A percentile compares a stretch with the other conserved stretches of the same genome.
These are phyloP conservation scores for Agaricus blazei DNA, from an alignment of 768 basidiomycete species.

Conservation along the genomic window DNA sequence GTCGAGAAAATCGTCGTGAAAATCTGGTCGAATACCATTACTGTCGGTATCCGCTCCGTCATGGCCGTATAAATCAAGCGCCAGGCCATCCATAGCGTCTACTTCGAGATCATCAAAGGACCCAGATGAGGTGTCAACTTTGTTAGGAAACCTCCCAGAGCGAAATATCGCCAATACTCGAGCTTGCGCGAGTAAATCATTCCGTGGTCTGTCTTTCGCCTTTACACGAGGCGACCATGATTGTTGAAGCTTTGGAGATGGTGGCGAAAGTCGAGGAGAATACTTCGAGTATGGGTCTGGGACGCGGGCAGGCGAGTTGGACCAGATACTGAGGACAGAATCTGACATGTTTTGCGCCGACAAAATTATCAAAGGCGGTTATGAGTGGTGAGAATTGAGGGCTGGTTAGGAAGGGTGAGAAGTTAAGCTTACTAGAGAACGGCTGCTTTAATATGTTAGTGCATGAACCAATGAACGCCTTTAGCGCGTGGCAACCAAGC, in stretches of 20 bases:
- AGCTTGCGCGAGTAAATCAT: background rate
- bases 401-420: background rate
- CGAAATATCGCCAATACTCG: conserved; percentile 6
- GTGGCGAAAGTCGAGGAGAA: background rate
- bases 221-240: background rate
- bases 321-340: conserved; percentile 2
- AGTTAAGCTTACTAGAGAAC: background rate
- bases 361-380: background rate
- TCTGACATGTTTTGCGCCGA: background rate
- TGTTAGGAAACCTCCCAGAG: conserved; percentile 5
- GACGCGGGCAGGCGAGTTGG: background rate
- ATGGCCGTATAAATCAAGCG: background rate
- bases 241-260: conserved; percentile 3
- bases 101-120: conserved; percentile 2
- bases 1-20: background rate
- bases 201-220: background rate
- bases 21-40: background rate
- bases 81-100: background rate
- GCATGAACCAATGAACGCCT: background rate
- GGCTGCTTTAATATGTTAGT: background rate
- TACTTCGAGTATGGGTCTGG: background rate
- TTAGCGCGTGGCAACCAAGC: background rate
- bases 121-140: background rate
- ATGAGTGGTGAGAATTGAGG: background rate
- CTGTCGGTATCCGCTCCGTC: background rate